phyloP scores from a whole-genome alignment of 257 asterid genomes.

The Lycium barbarum region DNA sequence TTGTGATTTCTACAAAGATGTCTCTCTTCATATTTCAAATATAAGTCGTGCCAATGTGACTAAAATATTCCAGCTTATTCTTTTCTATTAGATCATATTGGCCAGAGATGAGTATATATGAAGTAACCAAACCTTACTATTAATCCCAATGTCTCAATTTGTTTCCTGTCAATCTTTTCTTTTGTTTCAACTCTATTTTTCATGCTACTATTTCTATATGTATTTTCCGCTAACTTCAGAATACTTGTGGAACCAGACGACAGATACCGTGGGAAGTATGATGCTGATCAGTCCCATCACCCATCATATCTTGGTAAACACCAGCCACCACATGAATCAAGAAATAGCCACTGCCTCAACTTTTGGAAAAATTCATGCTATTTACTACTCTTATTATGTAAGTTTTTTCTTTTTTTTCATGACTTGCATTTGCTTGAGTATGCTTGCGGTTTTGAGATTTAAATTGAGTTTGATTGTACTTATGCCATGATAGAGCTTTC shows the following conservation, averaged over 20 bases:
- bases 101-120: not conserved
- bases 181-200: no score
- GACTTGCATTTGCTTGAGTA: no score
- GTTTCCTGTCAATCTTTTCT: not conserved
- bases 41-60: not conserved
- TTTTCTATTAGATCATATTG: not conserved
- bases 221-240: not conserved
- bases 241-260: slow-evolving; percentile 51
- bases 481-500: no score
- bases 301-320: no score
- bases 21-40: not conserved
- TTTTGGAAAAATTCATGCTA: no score
- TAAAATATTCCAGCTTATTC: not conserved
- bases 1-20: not conserved
- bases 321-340: no score
- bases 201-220: slow-evolving; percentile 19
- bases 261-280: slow-evolving; percentile 79
- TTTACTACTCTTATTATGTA: no score
- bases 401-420: no score
- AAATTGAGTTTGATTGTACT: no score
- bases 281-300: no score
- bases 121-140: slow-evolving; percentile 2
- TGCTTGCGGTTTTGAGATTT: no score
- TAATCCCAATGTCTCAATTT: slow-evolving; percentile 20
- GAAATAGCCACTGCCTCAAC: no score